phyloP scores from a whole-genome alignment of 495 filamentous ascomycete genomes.

The Trichoderma parareesei region DNA sequence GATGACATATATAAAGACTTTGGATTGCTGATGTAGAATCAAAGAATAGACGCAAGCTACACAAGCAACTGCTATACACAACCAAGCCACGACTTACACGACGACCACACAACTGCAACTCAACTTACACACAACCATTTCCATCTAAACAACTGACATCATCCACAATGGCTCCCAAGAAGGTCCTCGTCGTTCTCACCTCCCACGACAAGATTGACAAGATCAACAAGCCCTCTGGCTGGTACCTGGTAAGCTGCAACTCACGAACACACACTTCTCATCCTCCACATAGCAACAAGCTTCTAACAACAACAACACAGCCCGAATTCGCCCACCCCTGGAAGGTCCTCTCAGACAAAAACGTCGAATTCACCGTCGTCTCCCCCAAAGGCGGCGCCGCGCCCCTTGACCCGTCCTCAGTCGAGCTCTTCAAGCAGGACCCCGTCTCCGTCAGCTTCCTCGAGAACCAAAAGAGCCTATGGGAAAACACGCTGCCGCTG shows the following conservation, averaged over 20 bases:
- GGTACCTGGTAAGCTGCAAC: conserved; percentile 10
- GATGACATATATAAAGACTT: not conserved
- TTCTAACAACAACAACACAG: not conserved
- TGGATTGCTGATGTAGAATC: not conserved
- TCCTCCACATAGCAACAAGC: not conserved
- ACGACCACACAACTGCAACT: not conserved
- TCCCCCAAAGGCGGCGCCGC: conserved; percentile 61
- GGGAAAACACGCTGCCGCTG: conserved; percentile 54
- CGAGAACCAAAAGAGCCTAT: conserved; percentile 43
- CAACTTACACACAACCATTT: not conserved
- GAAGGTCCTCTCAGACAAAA: conserved; percentile 4
- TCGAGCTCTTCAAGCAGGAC: conserved; percentile 53
- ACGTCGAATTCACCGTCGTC: conserved; percentile 46
- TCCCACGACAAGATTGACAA: conserved; percentile 10
- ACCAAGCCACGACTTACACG: not conserved
- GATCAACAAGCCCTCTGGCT: conserved; percentile 11
- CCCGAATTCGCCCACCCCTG: conserved; percentile 13
- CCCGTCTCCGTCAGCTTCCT: conserved; percentile 43
- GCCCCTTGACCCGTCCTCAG: conserved; percentile 57
- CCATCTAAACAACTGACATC: not conserved
- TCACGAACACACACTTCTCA: not conserved
- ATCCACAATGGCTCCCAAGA: conserved; percentile 13
- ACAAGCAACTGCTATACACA: not conserved
- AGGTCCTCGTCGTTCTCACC: conserved; percentile 14
- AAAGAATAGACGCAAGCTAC: not conserved